Percentiles rank a stretch among this genome's conserved stretches.
These are phyloP conservation scores for Zygosaccharomyces lentus DNA, from an alignment of 805 yeast species.

Conservation along the genomic window DNA sequence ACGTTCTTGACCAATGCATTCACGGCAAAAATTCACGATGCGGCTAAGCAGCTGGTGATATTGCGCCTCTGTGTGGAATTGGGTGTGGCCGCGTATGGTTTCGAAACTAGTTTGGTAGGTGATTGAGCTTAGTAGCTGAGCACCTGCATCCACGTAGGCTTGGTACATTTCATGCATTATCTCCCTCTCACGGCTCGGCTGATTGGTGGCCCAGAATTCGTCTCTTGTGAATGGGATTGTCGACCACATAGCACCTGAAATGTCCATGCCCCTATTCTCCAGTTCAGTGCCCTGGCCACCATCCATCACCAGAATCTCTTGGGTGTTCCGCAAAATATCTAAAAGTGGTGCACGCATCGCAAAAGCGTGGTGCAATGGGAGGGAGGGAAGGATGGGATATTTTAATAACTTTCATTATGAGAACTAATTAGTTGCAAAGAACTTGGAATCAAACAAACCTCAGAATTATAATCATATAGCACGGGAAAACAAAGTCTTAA, in stretches of 20 bases:
- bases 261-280: constrained; percentile 45
- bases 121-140: constrained; percentile 50
- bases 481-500: not conserved
- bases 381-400: not conserved
- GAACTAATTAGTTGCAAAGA: not conserved
- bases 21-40: constrained; percentile 24
- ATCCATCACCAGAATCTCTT: constrained; percentile 39
- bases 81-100: constrained; percentile 36
- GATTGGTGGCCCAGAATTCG: constrained; percentile 20
- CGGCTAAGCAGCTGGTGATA: constrained; percentile 21
- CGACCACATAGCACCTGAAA: constrained; percentile 56
- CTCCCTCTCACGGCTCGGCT: constrained; percentile 35
- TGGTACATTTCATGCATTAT: constrained; percentile 45
- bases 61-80: constrained; percentile 18
- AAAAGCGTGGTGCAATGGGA: not conserved
- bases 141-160: constrained; percentile 50
- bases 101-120: constrained; percentile 57
- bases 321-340: constrained; percentile 11
- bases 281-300: constrained; percentile 67
- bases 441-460: not conserved
- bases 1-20: constrained; percentile 22
- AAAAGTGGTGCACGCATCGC: constrained; percentile 13
- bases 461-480: not conserved
- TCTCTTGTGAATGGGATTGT: constrained; percentile 44
- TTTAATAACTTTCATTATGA: not conserved